phyloP scores from a whole-genome alignment of 306 rosid genomes.

The Trichosanthes cucumerina region DNA sequence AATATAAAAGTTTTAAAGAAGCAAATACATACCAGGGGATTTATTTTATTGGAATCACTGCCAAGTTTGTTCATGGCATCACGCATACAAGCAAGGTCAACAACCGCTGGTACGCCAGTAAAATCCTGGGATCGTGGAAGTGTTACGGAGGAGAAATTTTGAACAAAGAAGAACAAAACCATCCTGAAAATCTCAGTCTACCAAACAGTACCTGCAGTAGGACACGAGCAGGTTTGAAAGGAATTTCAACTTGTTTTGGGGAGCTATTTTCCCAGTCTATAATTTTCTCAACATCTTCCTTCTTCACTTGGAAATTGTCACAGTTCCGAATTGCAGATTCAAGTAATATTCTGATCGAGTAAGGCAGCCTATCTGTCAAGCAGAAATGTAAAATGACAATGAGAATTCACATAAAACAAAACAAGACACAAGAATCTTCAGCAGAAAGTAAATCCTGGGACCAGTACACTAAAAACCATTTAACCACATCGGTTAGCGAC shows the following conservation, averaged over 20 bases:
- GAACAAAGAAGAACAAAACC: background rate
- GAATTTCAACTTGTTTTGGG: conserved; percentile 80
- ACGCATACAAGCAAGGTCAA: conserved; percentile 93
- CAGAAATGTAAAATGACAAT: conserved; percentile 9
- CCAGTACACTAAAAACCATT: background rate
- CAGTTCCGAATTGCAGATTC: conserved; percentile 83
- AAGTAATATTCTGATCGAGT: conserved; percentile 61
- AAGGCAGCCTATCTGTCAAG: conserved; percentile 60
- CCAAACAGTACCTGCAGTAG: conserved; percentile 67
- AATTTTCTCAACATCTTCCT: conserved; percentile 91
- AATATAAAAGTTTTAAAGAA: background rate
- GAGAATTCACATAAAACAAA: conserved; percentile 5
- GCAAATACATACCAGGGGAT: conserved; percentile 59
- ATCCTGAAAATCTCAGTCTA: background rate
- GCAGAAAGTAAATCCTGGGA: background rate
- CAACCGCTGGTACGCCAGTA: conserved; percentile 91
- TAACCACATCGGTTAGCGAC: too few species aligned
- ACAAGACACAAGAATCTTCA: background rate
- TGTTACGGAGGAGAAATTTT: background rate
- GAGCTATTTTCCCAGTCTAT: conserved; percentile 69
- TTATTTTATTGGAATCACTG: conserved; percentile 78
- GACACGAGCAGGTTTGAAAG: conserved; percentile 93
- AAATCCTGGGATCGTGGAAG: conserved; percentile 47
- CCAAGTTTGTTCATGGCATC: conserved; percentile 95
- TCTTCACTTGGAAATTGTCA: conserved; percentile 78